Base-by-base conservation (phyloP, 805 yeast genomes). In the Saccharomycopsis javanensis region DNA sequence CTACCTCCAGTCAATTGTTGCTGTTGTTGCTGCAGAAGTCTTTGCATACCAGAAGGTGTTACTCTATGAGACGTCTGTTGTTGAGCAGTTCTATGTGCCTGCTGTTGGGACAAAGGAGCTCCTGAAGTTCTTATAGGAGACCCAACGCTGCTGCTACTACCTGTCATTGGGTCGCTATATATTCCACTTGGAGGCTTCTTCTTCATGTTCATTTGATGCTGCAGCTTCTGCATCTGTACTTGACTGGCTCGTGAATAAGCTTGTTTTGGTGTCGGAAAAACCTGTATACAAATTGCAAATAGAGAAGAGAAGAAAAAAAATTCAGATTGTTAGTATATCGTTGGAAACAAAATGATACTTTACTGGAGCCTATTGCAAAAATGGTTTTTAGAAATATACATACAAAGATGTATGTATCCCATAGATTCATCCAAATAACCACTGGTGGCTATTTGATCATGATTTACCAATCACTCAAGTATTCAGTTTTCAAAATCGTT, bases 131-230 rank as follows among this genome's bases (percentile, higher is more conserved):
- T 42, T 3, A n/a, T 20, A 4, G 48, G 48, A 8, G 48, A 42
- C 1, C n/a, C 48, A 18, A 42, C 13, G 28, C 48, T 20, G 28
- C 48, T 42, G 48, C 28, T 20, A 20, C 42, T 35, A 11, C 42
- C 7, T n/a, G 15, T 20, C 25, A 20, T 8, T 1, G 48, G 48
- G 2, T 42, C 48, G 28, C n/a, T 42, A n/a, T 42, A 42, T 15
- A 42, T 42, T 27, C 48, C 48, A n/a, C 25, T 18, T 13, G 48
- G 48, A 13, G 48, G 48, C 28, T 42, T 42, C 18, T 50, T 55
- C 61, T 64, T 23, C 58, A 57, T 42, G 38, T 61, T 63, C 27
- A 55, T 63, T 27, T 58, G 63, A 53, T 63, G 66, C 31, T 62
- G 65, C 45, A 62, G 65, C 50, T 57, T 57, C 27, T 58, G 34